Base-by-base conservation (phyloP, 139 green algal species). In the Dunaliella primolecta region DNA sequence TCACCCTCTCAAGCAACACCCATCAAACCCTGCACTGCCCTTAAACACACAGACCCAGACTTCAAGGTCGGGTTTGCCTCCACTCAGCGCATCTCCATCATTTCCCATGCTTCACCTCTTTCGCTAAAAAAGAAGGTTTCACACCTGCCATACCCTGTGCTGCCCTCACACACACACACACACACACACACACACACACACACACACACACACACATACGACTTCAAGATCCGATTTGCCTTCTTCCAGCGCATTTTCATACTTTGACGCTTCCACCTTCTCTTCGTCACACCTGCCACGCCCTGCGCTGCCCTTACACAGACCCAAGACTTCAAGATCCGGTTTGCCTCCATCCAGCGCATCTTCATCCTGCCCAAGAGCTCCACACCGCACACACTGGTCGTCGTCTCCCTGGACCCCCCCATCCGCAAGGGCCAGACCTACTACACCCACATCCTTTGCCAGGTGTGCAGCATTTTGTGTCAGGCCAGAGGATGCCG, bases 361-460 rank as follows among this genome's bases (percentile, higher is more conserved):
- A 80, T 98, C 81, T 98, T 98, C 87, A 87, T 98, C 71, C 91
- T 99, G 83, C 96, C 96, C 81, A 98, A 97, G 88, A 81, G 86
- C 33, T 94, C 95, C 87, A 90, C 92, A 25, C 94, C 95, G 0
- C 94, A 98, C 87, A 99, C 96, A 21, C 86, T 98, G 36, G 96
- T 98, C 30, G 93, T 96, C 55, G 89, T 98, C 55, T 91, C 88
- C 3, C 91, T 99, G 36, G 97, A 99, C 87, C 96, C 96, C 23
- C 96, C 97, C 77, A 98, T 99, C 86, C 91, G 96, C 46, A 98
- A 98, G 89, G 34, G 55, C 0, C 94, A 99, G 91, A 99, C 97
- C 32, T 97, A 95, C 91, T 99, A 99, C 90, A 91, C 90, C 35
- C 93, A 97, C 93, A 91, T 99, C 78, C 90, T 99, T 71, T 94